phyloP scores from a whole-genome alignment of 208 protist genomes.

The Crithidia thermophila region DNA sequence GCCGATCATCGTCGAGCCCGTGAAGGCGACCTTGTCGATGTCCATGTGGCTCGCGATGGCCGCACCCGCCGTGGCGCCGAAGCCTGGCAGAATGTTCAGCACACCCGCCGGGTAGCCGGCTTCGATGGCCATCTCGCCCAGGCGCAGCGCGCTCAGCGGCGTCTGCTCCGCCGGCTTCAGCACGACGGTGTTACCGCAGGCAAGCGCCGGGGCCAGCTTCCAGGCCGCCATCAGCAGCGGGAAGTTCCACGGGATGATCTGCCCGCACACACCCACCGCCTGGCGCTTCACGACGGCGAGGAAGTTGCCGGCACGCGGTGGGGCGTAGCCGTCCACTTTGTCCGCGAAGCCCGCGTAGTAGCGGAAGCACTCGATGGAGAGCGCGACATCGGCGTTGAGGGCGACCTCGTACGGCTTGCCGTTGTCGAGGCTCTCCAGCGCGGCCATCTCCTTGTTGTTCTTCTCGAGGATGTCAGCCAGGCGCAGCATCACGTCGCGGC shows the following conservation, averaged over 20 bases:
- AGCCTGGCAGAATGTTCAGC: conserved; percentile 88
- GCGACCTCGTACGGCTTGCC: conserved; percentile 84
- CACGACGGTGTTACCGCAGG: conserved; percentile 84
- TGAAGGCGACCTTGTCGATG: conserved; percentile 93
- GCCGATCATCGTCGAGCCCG: conserved; percentile 81
- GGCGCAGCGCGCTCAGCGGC: conserved; percentile 77
- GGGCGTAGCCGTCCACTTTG: conserved; percentile 87
- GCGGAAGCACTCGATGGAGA: conserved; percentile 66
- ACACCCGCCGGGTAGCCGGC: conserved; percentile 89
- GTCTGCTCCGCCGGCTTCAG: conserved; percentile 93
- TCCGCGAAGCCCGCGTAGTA: conserved; percentile 93
- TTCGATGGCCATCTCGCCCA: conserved; percentile 79
- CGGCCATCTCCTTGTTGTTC: conserved; percentile 67
- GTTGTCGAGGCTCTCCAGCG: conserved; percentile 89
- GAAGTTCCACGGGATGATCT: conserved; percentile 94
- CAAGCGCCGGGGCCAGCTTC: conserved; percentile 88
- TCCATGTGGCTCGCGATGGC: conserved; percentile 67
- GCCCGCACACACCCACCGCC: conserved; percentile 83
- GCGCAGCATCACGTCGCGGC: conserved; percentile 69
- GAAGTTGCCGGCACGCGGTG: conserved; percentile 60
- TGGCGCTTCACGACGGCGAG: conserved; percentile 76
- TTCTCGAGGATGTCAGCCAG: conserved; percentile 80
- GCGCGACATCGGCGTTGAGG: conserved; percentile 58
- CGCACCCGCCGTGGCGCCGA: conserved; percentile 72
- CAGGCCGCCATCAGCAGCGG: conserved; percentile 88